Conservation (phyloP, 371 early-diverging fungal species). For the Mucor plumbeus region DNA sequence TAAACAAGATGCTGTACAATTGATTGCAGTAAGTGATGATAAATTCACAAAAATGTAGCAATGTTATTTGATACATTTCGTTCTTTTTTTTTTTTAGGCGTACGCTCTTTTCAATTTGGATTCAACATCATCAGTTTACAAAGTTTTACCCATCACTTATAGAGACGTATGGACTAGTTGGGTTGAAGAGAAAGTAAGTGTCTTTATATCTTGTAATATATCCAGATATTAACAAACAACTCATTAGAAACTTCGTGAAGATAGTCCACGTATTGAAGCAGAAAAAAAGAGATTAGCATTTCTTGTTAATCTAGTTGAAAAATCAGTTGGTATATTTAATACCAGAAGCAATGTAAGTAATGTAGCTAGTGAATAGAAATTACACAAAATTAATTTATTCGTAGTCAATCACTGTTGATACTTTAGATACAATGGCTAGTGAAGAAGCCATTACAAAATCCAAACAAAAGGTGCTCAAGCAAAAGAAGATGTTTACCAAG, state of each 20-base stretch:
- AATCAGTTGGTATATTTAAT: conserved; percentile 5
- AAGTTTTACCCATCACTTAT: conserved; percentile 63
- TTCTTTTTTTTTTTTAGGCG: background rate
- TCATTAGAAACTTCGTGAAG: conserved; percentile 32
- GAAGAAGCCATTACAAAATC: background rate
- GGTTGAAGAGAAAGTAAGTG: conserved; percentile 51
- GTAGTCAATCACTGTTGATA: background rate
- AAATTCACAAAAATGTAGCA: background rate
- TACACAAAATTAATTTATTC: too few species aligned
- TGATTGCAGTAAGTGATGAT: conserved; percentile 47
- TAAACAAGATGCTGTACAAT: conserved; percentile 60
- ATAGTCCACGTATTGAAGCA: conserved; percentile 27
- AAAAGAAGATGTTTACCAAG: conserved; percentile 19
- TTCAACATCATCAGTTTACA: conserved; percentile 56
- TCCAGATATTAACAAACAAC: background rate
- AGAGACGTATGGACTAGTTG: conserved; percentile 73
- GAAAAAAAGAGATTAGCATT: conserved; percentile 37
- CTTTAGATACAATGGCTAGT: background rate
- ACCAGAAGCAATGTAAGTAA: conserved; percentile 19
- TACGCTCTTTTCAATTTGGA: conserved; percentile 57
- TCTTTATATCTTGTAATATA: background rate
- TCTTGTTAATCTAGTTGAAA: conserved; percentile 32
- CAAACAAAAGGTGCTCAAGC: conserved; percentile 1
- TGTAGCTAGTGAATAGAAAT: too few species aligned
- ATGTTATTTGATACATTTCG: background rate